These are phyloP conservation scores for Chenopodium suecicum DNA, from an alignment of 148 eudicot species.

Conservation along the genomic window DNA sequence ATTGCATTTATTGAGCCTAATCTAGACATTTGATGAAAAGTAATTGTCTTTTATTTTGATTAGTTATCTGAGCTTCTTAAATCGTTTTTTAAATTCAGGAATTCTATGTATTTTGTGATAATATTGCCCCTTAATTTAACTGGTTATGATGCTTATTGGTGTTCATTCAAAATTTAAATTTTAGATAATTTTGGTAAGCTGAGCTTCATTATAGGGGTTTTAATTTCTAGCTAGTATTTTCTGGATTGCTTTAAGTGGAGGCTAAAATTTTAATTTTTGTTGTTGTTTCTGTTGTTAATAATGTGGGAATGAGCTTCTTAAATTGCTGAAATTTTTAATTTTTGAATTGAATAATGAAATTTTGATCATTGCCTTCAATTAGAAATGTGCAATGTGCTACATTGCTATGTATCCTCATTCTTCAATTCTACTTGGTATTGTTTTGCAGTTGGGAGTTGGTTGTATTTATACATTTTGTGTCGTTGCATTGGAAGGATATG, in stretches of 20 bases:
- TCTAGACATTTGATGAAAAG: too few species aligned
- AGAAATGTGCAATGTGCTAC: neutral
- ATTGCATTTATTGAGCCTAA: too few species aligned
- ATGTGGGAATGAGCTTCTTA: neutral
- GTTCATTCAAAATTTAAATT: neutral
- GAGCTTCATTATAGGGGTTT: neutral
- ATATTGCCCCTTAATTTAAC: too few species aligned
- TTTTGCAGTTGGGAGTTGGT: conserved; percentile 18
- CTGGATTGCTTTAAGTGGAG: neutral
- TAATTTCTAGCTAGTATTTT: neutral
- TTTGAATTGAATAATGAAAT: too few species aligned
- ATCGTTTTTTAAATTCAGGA: too few species aligned
- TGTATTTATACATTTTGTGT: conserved; percentile 7
- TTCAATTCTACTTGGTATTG: neutral
- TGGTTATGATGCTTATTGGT: neutral
- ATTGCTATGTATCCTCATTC: too few species aligned
- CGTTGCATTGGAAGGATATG: neutral
- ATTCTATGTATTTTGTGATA: too few species aligned
- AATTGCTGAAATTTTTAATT: neutral
- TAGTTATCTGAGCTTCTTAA: neutral
- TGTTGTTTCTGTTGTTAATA: neutral
- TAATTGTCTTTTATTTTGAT: neutral
- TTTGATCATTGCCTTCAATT: neutral
- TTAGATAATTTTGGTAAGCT: neutral
- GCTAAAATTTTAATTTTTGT: neutral